Evolutionary conservation across 306 rosid species (phyloP).

Genomic region (Ormosia emarginata): DNA sequence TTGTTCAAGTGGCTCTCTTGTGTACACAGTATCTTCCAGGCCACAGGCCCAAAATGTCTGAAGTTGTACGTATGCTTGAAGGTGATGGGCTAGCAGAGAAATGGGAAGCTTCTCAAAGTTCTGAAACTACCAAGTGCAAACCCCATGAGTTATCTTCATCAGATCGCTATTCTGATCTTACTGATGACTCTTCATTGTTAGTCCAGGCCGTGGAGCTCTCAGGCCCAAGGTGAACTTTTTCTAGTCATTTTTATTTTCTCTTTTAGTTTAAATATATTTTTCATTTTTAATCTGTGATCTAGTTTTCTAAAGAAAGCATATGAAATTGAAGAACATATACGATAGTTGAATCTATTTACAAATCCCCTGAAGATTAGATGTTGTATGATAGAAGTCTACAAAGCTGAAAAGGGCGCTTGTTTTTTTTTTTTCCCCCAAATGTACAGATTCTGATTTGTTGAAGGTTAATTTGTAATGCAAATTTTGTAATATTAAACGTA

Average conservation of each 20-base stretch:
- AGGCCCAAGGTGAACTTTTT: constrained; percentile 74
- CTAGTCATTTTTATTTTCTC: not conserved
- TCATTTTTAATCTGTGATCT: not conserved
- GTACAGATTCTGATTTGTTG: constrained; percentile 55
- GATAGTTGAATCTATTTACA: constrained; percentile 40
- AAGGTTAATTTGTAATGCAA: constrained; percentile 36
- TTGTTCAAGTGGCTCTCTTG: constrained; percentile 49
- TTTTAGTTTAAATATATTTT: not conserved
- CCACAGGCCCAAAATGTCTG: constrained; percentile 50
- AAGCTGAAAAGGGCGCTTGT: constrained; percentile 28
- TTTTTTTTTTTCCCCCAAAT: constrained; percentile 37
- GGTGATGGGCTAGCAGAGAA: constrained; percentile 53
- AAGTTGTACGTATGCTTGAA: constrained; percentile 51
- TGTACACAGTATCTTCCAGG: constrained; percentile 51
- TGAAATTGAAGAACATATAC: constrained; percentile 32
- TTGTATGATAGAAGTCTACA: constrained; percentile 45
- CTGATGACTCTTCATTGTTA: constrained; percentile 81
- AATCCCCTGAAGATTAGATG: constrained; percentile 27
- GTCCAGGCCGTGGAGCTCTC: constrained; percentile 99
- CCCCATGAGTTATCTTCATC: constrained; percentile 41
- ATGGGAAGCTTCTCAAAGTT: constrained; percentile 53
- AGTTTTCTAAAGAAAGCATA: constrained; percentile 10
- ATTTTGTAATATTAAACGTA: constrained; percentile 22
- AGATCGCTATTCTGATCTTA: constrained; percentile 74
- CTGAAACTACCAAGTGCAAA: constrained; percentile 28